Conservation (phyloP, 1,284 basidiomycete species). For the Schizophyllum amplum region DNA sequence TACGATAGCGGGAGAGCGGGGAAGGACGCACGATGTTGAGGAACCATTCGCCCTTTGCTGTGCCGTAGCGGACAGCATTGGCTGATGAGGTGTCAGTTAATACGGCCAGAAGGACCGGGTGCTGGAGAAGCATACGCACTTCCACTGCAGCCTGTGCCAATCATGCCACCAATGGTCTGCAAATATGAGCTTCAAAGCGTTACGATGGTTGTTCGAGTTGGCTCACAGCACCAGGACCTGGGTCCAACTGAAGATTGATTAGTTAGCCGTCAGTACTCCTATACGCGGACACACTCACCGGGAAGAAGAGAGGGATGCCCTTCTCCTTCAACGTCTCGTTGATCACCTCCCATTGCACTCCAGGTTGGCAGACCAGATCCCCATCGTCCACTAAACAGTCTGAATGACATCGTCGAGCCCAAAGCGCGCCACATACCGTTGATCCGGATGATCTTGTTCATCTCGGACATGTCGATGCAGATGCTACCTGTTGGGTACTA, state of each 20-base stretch:
- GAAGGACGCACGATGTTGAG: constrained; percentile 44
- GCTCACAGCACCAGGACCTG: constrained; percentile 44
- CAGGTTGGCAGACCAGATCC: constrained; percentile 76
- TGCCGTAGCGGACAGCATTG: constrained; percentile 79
- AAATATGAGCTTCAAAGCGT: constrained; percentile 1
- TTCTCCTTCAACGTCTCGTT: constrained; percentile 67
- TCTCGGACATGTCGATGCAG: constrained; percentile 77
- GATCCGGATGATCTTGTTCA: constrained; percentile 80
- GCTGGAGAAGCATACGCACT: constrained; percentile 26
- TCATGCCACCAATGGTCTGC: constrained; percentile 50
- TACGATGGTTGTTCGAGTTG: background rate
- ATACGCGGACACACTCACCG: constrained; percentile 31
- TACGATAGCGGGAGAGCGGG: background rate
- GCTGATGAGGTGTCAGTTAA: constrained; percentile 30
- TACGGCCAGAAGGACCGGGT: background rate
- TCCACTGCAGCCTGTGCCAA: constrained; percentile 47
- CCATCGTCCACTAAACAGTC: constrained; percentile 42
- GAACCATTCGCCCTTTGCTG: constrained; percentile 68
- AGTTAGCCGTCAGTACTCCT: background rate
- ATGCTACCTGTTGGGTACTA: constrained; percentile 63
- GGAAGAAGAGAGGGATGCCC: constrained; percentile 64
- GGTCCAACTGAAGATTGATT: constrained; percentile 32
- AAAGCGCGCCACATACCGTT: constrained; percentile 51
- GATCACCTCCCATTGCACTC: constrained; percentile 84
- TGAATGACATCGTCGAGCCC: background rate